phyloP scores from a whole-genome alignment of 305 asterid species.

The Fraxinus velutina region DNA sequence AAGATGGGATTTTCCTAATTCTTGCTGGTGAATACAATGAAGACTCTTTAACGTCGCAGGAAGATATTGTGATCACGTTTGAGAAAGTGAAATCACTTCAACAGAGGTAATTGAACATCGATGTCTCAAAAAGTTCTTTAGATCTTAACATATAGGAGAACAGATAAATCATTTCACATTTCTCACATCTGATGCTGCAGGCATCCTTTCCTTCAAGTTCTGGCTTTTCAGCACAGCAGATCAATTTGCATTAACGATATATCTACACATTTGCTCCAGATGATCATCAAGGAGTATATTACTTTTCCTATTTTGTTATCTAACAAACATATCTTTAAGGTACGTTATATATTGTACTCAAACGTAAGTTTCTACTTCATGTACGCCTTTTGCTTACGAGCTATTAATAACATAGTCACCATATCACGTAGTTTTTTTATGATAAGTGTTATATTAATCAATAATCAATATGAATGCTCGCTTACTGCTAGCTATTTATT shows the following conservation, averaged over 20 bases:
- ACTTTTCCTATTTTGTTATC: constrained; percentile 68
- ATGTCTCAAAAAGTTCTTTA: constrained; percentile 16
- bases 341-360: constrained; percentile 29
- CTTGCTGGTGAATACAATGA: constrained; percentile 44
- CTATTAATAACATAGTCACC: constrained; percentile 12
- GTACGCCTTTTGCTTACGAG: background rate
- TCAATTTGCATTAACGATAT: constrained; percentile 37
- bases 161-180: constrained; percentile 3
- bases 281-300: constrained; percentile 54
- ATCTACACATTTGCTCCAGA: constrained; percentile 41
- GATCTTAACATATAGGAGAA: constrained; percentile 10
- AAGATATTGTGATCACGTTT: constrained; percentile 38
- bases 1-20: constrained; percentile 51
- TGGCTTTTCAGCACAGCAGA: constrained; percentile 52
- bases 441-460: background rate
- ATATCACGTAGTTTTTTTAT: constrained; percentile 3
- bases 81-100: constrained; percentile 66
- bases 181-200: constrained; percentile 44
- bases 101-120: constrained; percentile 51
- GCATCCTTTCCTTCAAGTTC: constrained; percentile 64
- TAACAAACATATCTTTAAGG: constrained; percentile 53
- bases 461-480: background rate
- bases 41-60: constrained; percentile 37
- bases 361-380: constrained; percentile 6
- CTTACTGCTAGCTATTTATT: background rate